Percentiles rank a stretch among this genome's conserved stretches.
Conservation (phyloP, 176 grass and related monocot genomes). For the Eragrostis nindensis region DNA sequence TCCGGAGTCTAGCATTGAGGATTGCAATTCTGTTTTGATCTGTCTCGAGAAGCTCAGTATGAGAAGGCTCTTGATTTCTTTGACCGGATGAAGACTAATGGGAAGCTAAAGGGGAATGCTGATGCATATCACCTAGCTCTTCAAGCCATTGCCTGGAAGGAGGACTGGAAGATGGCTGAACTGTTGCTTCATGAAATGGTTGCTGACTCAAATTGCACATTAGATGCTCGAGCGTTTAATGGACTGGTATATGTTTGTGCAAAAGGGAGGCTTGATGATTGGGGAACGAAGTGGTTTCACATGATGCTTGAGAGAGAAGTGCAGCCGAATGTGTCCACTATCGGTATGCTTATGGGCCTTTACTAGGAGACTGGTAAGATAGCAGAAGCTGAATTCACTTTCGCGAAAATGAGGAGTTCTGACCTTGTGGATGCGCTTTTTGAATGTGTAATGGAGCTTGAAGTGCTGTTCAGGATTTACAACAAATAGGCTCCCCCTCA, state of each 20-base stretch:
- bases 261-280: slow-evolving; percentile 71
- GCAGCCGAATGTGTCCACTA: slow-evolving; percentile 63
- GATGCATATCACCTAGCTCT: slow-evolving; percentile 80
- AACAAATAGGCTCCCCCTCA: no score
- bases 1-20: slow-evolving; percentile 53
- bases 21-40: slow-evolving; percentile 74
- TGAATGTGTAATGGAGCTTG: no score
- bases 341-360: slow-evolving; percentile 95
- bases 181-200: slow-evolving; percentile 73
- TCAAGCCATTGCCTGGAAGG: slow-evolving; percentile 75
- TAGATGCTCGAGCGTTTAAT: slow-evolving; percentile 73
- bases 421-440: no score
- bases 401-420: slow-evolving; percentile 64
- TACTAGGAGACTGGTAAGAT: slow-evolving; percentile 79
- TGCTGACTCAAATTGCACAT: slow-evolving; percentile 48
- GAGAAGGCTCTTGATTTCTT: slow-evolving; percentile 68
- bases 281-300: slow-evolving; percentile 85
- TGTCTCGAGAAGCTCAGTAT: slow-evolving; percentile 70
- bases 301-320: slow-evolving; percentile 72
- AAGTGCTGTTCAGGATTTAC: no score
- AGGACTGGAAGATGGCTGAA: slow-evolving; percentile 77
- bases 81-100: slow-evolving; percentile 75
- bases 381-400: slow-evolving; percentile 66
- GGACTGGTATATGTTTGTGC: slow-evolving; percentile 84
- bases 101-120: slow-evolving; percentile 67